Conservation (phyloP, 345 rosid genomes). For the Aquilaria yunnanensis region DNA sequence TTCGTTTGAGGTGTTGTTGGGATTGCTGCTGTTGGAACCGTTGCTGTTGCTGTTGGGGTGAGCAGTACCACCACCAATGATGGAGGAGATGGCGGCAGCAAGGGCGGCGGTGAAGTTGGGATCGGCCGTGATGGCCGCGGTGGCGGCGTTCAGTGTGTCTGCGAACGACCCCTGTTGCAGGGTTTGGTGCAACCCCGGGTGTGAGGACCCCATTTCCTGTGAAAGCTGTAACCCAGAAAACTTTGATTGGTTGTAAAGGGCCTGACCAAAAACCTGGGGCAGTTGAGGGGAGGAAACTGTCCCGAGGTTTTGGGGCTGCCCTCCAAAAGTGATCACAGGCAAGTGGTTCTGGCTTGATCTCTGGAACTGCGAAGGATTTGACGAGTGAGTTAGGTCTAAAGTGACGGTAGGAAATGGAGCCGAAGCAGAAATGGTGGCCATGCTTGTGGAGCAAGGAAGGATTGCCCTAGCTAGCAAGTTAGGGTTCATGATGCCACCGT, state of each 20-base stretch:
- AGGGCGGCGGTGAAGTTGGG: conserved; percentile 53
- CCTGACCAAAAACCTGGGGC: conserved; percentile 7
- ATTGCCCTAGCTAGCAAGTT: conserved; percentile 6
- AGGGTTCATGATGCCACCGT: conserved; percentile 14
- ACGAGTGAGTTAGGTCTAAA: conserved; percentile 22
- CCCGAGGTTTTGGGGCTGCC: conserved; percentile 4
- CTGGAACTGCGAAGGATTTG: conserved; percentile 1
- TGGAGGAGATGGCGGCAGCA: conserved; percentile 42
- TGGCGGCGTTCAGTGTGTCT: conserved; percentile 25
- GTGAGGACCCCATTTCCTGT: background rate
- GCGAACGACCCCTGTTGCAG: background rate
- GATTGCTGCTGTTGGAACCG: background rate
- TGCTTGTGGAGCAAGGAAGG: conserved; percentile 10
- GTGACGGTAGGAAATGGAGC: conserved; percentile 32
- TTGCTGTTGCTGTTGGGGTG: conserved; percentile 4
- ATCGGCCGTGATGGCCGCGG: conserved; percentile 44
- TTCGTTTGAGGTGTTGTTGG: conserved; percentile 8
- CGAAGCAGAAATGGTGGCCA: conserved; percentile 24
- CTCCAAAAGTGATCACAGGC: background rate
- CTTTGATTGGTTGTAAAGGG: conserved; percentile 20
- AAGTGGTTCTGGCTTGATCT: conserved; percentile 4
- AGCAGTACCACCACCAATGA: conserved; percentile 22
- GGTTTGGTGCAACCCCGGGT: background rate
- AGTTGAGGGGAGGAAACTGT: background rate
- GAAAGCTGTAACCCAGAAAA: conserved; percentile 26